phyloP scores from a whole-genome alignment of 768 basidiomycete genomes.

The Boletus rubroflammeus region DNA sequence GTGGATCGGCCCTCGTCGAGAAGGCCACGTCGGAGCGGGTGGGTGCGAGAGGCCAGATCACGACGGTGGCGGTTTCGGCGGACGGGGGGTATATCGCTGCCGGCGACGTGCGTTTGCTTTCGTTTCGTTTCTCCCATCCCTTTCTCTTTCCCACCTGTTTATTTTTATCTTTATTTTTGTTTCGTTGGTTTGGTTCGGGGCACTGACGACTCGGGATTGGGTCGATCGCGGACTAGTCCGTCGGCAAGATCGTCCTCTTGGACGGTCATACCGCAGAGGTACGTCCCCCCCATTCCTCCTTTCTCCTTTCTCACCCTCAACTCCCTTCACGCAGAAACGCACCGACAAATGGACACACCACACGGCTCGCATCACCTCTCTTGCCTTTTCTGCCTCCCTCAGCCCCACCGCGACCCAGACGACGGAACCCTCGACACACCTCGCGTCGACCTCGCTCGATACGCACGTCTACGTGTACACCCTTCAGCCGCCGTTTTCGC shows the following conservation, averaged over 20 bases:
- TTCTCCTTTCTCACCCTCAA: background rate
- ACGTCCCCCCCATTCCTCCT: background rate
- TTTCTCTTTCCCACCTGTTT: background rate
- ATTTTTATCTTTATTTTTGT: background rate
- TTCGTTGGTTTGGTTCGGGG: background rate
- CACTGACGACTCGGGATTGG: background rate
- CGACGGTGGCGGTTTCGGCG: constrained; percentile 74
- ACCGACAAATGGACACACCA: constrained; percentile 87
- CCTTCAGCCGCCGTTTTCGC: constrained; percentile 56
- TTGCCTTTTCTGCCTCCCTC: constrained; percentile 32
- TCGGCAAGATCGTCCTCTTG: constrained; percentile 77
- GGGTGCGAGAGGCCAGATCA: constrained; percentile 53
- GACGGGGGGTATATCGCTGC: constrained; percentile 73
- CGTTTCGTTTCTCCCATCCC: background rate
- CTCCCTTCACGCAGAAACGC: constrained; percentile 41
- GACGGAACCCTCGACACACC: constrained; percentile 40
- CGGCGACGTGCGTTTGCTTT: constrained; percentile 67
- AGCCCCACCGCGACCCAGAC: constrained; percentile 34
- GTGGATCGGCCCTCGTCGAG: constrained; percentile 47
- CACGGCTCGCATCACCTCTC: constrained; percentile 71
- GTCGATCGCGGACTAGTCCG: constrained; percentile 46
- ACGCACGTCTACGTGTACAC: constrained; percentile 90
- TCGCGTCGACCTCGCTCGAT: constrained; percentile 89
- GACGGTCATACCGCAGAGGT: constrained; percentile 62
- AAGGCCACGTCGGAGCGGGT: constrained; percentile 59